Conservation (phyloP, 345 rosid species). For the Hibiscus tridactylites region DNA sequence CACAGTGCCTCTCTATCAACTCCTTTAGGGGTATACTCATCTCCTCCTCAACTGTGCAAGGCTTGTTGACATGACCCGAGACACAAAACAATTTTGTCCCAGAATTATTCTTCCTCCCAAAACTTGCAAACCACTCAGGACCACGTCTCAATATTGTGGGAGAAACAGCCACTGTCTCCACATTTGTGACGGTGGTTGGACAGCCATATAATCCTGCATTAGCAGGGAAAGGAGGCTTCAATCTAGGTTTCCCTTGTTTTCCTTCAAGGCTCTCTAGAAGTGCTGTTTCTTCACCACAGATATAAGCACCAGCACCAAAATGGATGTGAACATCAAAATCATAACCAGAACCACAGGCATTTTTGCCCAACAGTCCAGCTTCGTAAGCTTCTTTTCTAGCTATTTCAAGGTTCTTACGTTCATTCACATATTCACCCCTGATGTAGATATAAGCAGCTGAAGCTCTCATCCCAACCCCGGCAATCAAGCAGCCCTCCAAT, state of each 20-base stretch:
- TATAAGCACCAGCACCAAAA: conserved; percentile 96
- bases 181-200: conserved; percentile 93
- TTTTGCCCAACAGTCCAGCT: conserved; percentile 41
- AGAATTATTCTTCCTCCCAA: conserved; percentile 89
- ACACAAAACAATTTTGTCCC: conserved; percentile 83
- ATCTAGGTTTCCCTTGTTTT: conserved; percentile 24
- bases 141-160: conserved; percentile 95
- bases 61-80: conserved; percentile 91
- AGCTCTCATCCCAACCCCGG: conserved; percentile 99
- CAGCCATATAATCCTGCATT: conserved; percentile 96
- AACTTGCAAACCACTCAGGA: conserved; percentile 98
- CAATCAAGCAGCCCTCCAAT: conserved; percentile 93
- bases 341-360: conserved; percentile 81
- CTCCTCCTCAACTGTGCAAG: conserved; percentile 95
- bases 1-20: conserved; percentile 82
- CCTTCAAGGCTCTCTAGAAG: conserved; percentile 26
- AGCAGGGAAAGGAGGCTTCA: conserved; percentile 99
- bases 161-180: conserved; percentile 94
- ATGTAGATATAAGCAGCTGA: conserved; percentile 92
- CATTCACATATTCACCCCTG: conserved; percentile 96
- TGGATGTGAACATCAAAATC: conserved; percentile 96
- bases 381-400: conserved; percentile 92
- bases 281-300: conserved; percentile 98
- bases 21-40: conserved; percentile 90
- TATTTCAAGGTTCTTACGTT: conserved; percentile 62